Percentiles rank a stretch among this genome's conserved stretches.
phyloP scores from a whole-genome alignment of 2,329 filamentous ascomycete genomes.

The Byssothecium circinans region DNA sequence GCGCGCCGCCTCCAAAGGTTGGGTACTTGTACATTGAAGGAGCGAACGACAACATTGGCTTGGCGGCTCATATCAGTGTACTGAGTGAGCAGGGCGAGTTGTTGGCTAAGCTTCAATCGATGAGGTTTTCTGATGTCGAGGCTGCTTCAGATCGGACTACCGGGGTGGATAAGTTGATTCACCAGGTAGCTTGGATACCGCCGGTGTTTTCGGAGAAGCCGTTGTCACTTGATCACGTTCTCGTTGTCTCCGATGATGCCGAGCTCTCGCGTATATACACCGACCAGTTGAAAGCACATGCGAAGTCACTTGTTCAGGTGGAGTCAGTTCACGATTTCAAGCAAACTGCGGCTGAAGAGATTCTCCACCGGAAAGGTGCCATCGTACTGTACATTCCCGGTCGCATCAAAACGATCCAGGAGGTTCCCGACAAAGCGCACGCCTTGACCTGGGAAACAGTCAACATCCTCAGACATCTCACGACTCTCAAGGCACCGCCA shows the following conservation, averaged over 20 bases:
- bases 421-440: slow-evolving; percentile 17
- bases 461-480: slow-evolving; percentile 19
- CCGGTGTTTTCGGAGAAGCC: slow-evolving; percentile 38
- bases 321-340: slow-evolving; percentile 13
- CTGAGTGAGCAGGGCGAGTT: slow-evolving; percentile 31
- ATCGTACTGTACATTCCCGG: slow-evolving; percentile 22
- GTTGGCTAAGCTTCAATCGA: slow-evolving; percentile 37
- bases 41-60: slow-evolving; percentile 22
- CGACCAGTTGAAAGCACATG: slow-evolving; percentile 15
- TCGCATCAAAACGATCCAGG: slow-evolving; percentile 2
- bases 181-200: slow-evolving; percentile 45
- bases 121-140: slow-evolving; percentile 49
- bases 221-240: slow-evolving; percentile 22
- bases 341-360: background rate
- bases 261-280: slow-evolving; percentile 18
- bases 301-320: slow-evolving; percentile 1
- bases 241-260: slow-evolving; percentile 30
- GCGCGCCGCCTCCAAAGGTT: slow-evolving; percentile 31
- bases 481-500: slow-evolving; percentile 7
- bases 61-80: slow-evolving; percentile 36
- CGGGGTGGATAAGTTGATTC: slow-evolving; percentile 37
- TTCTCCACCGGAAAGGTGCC: slow-evolving; percentile 11
- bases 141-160: slow-evolving; percentile 25
- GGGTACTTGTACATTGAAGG: slow-evolving; percentile 42
- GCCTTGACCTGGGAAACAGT: slow-evolving; percentile 23